A percentile compares a stretch with the other conserved stretches of the same genome.
phyloP scores from a whole-genome alignment of 176 grass and related monocot species.

The Carex kokanica region DNA sequence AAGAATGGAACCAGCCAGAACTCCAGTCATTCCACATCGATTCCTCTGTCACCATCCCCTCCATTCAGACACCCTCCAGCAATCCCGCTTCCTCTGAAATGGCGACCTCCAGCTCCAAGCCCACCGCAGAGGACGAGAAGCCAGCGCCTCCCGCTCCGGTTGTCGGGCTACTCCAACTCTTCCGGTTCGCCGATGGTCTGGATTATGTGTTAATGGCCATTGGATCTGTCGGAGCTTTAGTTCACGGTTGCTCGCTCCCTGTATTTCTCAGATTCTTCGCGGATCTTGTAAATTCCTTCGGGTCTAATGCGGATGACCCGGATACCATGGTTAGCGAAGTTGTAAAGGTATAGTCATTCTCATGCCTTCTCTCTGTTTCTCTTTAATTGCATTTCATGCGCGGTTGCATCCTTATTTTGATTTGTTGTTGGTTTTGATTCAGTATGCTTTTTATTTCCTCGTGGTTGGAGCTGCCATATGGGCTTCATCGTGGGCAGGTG shows the following conservation, averaged over 20 bases:
- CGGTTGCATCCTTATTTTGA: background rate
- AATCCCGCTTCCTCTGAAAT: background rate
- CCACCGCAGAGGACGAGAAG: constrained; percentile 7
- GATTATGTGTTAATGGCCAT: constrained; percentile 72
- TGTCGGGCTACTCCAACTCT: constrained; percentile 47
- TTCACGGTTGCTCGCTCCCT: constrained; percentile 90
- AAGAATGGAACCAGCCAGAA: constrained; percentile 69
- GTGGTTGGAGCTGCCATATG: constrained; percentile 87
- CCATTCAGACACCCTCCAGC: background rate
- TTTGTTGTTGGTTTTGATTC: background rate
- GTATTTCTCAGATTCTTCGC: constrained; percentile 97
- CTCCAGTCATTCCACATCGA: constrained; percentile 92
- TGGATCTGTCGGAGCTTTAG: constrained; percentile 66
- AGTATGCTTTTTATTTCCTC: constrained; percentile 97
- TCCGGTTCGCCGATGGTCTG: constrained; percentile 72
- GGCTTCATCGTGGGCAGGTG: constrained; percentile 91
- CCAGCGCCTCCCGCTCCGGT: constrained; percentile 32
- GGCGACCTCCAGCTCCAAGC: background rate
- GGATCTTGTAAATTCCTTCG: constrained; percentile 92
- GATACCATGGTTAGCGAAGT: constrained; percentile 86
- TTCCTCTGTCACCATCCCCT: constrained; percentile 25
- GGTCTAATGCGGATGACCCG: constrained; percentile 66
- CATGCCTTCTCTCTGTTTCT: background rate
- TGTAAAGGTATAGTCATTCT: constrained; percentile 45
- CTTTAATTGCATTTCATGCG: background rate